These are phyloP conservation scores for Aureobasidium vineae DNA, from an alignment of 2,329 filamentous ascomycete species.

Conservation along the genomic window DNA sequence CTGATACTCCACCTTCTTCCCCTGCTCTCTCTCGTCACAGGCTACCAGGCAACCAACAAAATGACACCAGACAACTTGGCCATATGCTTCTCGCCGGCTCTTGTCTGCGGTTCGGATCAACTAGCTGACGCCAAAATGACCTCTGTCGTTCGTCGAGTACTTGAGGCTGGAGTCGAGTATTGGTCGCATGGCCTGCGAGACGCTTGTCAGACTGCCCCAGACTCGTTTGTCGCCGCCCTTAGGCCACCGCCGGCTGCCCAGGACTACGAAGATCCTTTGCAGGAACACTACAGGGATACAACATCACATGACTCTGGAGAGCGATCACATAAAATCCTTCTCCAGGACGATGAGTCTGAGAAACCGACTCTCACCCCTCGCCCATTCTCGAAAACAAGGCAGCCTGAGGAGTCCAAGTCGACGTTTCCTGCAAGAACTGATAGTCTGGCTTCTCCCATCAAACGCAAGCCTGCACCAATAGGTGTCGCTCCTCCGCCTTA, in stretches of 20 bases:
- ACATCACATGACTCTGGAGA: conserved; percentile 19
- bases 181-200: conserved; percentile 48
- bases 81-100: conserved; percentile 54
- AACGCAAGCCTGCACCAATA: conserved; percentile 46
- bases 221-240: conserved; percentile 44
- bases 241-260: conserved; percentile 41
- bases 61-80: conserved; percentile 56
- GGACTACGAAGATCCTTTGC: conserved; percentile 52
- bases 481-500: conserved; percentile 46
- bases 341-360: conserved; percentile 39
- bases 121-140: conserved; percentile 56
- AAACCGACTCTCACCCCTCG: conserved; percentile 31
- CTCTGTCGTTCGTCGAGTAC: conserved; percentile 50
- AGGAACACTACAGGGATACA: conserved; percentile 30
- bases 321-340: conserved; percentile 43
- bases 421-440: conserved; percentile 23
- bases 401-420: conserved; percentile 1
- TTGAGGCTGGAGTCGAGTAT: conserved; percentile 49
- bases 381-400: conserved; percentile 1
- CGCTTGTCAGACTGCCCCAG: conserved; percentile 42
- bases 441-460: conserved; percentile 29
- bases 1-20: conserved; percentile 53
- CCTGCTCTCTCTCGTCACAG: conserved; percentile 49
- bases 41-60: conserved; percentile 51
- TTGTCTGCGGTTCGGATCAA: conserved; percentile 54